phyloP scores from a whole-genome alignment of 768 basidiomycete species.

The Psilocybe tampanensis region DNA sequence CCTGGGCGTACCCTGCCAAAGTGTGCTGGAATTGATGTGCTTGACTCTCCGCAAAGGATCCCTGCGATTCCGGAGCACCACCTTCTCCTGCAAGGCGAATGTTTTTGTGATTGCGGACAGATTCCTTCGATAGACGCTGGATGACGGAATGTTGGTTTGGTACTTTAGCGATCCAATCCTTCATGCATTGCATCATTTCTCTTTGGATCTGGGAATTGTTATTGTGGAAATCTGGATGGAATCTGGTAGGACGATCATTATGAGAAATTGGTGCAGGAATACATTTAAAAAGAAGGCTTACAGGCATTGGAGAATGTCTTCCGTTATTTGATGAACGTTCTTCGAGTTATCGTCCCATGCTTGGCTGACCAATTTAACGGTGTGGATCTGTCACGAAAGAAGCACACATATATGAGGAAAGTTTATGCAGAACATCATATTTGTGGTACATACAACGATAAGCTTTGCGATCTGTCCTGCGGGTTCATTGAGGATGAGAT shows the following conservation, averaged over 20 bases:
- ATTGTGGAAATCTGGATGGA: slow-evolving; percentile 85
- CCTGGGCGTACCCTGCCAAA: slow-evolving; percentile 44
- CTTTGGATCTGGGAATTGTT: slow-evolving; percentile 64
- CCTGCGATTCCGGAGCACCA: slow-evolving; percentile 45
- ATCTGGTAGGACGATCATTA: slow-evolving; percentile 39
- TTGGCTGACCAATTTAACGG: slow-evolving; percentile 68
- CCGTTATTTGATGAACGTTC: slow-evolving; percentile 56
- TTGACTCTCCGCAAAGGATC: slow-evolving; percentile 48
- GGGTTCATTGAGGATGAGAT: slow-evolving; percentile 80
- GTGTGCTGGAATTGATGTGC: slow-evolving; percentile 52
- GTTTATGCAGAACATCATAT: background rate
- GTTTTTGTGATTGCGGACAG: slow-evolving; percentile 75
- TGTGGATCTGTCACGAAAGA: slow-evolving; percentile 46
- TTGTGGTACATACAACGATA: slow-evolving; percentile 54
- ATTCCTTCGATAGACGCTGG: slow-evolving; percentile 59
- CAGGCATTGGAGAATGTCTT: slow-evolving; percentile 71
- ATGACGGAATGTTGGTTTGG: slow-evolving; percentile 50
- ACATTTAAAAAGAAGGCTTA: slow-evolving; percentile 31
- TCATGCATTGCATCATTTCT: slow-evolving; percentile 75
- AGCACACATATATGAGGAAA: background rate
- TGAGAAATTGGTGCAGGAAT: background rate
- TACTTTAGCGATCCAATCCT: slow-evolving; percentile 57
- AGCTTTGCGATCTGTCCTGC: slow-evolving; percentile 75
- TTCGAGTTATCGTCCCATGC: slow-evolving; percentile 79
- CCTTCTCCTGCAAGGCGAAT: slow-evolving; percentile 59